Percentiles rank a stretch among this genome's conserved stretches.
Conservation (phyloP, 202 grass and related monocot species). For the Dendrocalamus latiflorus region DNA sequence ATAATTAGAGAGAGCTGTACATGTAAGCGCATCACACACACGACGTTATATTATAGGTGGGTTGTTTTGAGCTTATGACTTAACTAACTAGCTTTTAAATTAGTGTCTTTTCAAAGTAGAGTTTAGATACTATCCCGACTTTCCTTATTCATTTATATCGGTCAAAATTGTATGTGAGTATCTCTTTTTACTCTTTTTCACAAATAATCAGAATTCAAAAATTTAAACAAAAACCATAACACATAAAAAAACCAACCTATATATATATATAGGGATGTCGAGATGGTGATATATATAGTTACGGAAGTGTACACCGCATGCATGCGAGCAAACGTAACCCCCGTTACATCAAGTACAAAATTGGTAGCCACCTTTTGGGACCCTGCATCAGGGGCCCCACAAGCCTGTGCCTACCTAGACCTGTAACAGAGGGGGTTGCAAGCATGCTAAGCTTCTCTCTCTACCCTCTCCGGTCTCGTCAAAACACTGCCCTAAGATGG, state of each 20-base stretch:
- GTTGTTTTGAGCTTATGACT: too few relatives aligned
- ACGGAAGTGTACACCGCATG: constrained; percentile 31
- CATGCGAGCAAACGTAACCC: constrained; percentile 6
- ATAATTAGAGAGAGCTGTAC: too few relatives aligned
- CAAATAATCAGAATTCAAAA: too few relatives aligned
- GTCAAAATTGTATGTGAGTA: too few relatives aligned
- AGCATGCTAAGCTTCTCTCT: background rate
- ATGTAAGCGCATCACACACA: too few relatives aligned
- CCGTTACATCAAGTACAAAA: constrained; percentile 93
- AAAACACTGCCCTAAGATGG: constrained; percentile 46
- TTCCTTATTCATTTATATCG: too few relatives aligned
- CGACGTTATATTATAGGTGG: too few relatives aligned
- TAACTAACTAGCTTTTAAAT: too few relatives aligned
- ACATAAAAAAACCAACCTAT: background rate
- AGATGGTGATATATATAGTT: constrained; percentile 37
- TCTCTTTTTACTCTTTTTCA: too few relatives aligned
- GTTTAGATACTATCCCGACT: too few relatives aligned
- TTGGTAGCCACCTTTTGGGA: constrained; percentile 43
- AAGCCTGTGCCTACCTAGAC: constrained; percentile 42
- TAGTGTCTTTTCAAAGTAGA: too few relatives aligned
- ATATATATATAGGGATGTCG: background rate
- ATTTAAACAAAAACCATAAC: too few relatives aligned
- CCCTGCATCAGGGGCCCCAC: constrained; percentile 18
- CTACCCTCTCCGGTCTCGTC: constrained; percentile 13
- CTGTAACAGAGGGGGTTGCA: constrained; percentile 48